Conservation (phyloP, 2,329 filamentous ascomycete genomes). For the Hypoxylon sp. region DNA sequence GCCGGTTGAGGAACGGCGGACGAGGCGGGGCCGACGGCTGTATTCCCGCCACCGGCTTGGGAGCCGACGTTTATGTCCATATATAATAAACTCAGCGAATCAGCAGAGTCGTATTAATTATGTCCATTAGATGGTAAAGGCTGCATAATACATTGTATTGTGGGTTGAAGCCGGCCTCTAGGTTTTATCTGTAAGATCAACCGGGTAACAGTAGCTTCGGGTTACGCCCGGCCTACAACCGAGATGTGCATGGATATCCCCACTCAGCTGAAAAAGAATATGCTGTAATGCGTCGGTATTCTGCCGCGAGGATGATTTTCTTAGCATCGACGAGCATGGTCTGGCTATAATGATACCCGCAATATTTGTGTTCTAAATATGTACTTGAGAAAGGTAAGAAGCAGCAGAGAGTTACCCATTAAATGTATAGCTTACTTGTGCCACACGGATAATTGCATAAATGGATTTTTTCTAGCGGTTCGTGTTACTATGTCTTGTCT, state of each 20-base stretch:
- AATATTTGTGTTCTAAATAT: too few relatives aligned
- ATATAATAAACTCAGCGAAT: background rate
- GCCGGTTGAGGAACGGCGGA: slow-evolving; percentile 5
- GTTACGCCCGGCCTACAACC: slow-evolving; percentile 15
- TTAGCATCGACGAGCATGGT: background rate
- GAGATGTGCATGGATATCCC: background rate
- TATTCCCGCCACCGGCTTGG: slow-evolving; percentile 16
- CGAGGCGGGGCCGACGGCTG: background rate
- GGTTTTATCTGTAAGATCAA: slow-evolving; percentile 20
- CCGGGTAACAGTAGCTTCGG: slow-evolving; percentile 15
- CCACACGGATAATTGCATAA: too few relatives aligned
- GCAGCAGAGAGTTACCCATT: too few relatives aligned
- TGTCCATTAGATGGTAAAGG: slow-evolving; percentile 3
- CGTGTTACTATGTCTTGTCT: too few relatives aligned
- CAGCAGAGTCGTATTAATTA: slow-evolving; percentile 9
- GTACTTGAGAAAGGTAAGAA: too few relatives aligned
- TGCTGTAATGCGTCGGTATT: slow-evolving; percentile 1
- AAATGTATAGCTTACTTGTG: too few relatives aligned
- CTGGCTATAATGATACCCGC: background rate
- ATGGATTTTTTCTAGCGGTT: too few relatives aligned
- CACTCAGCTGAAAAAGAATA: background rate
- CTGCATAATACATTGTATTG: background rate
- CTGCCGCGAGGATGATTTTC: background rate
- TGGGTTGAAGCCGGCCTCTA: slow-evolving; percentile 16
- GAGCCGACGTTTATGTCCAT: slow-evolving; percentile 26